Base-by-base conservation (phyloP, 805 yeast genomes). In the Henningerozyma blattae region DNA sequence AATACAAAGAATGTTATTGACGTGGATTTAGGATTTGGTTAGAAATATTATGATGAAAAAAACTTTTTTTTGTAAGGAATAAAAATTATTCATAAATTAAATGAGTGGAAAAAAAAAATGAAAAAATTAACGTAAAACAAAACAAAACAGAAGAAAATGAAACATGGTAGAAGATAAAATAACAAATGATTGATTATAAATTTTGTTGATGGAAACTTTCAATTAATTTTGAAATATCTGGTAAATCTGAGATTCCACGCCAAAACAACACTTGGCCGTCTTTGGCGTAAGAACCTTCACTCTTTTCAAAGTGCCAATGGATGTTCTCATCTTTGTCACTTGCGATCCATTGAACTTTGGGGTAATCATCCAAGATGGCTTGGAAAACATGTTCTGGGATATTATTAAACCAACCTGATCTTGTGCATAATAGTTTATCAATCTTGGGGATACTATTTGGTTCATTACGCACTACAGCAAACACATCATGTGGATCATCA, bases 361-460 rank as follows among this genome's bases (percentile, higher is more conserved):
- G 47, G 58, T 71, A 80, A 53, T 87, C 94, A 47, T 76, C 77
- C 48, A 68, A 75, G 47, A 91, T 68, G 12, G 93, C 75, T 35
- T 68, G 71, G 73, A 93, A 89, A 35, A 91, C 80, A 59, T 87
- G 87, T 54, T 91, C 98, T 38, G 95, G 80, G 35, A 91, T 95
- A 45, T 87, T 89, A 65, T 91, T 91, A 55, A 89, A 77, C 98
- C 98, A 91, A 29, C 96, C 96, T 35, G 80, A 71, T 54, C 81
- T 77, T 17, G 91, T 72, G 15, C 93, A 84, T 45, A 86, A 65
- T 54, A 91, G 84, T 61, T 83, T 85, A 56, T 84, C 94, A 42
- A 89, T 64, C 31, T 67, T 70, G 8, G 94, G 79, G 33, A 80
- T 46, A 81, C 65, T 12, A 58, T 14, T 15, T 18, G 29, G 15